These are phyloP conservation scores for Cordyceps pruinosa DNA, from an alignment of 2,329 filamentous ascomycete genomes.

Conservation along the genomic window DNA sequence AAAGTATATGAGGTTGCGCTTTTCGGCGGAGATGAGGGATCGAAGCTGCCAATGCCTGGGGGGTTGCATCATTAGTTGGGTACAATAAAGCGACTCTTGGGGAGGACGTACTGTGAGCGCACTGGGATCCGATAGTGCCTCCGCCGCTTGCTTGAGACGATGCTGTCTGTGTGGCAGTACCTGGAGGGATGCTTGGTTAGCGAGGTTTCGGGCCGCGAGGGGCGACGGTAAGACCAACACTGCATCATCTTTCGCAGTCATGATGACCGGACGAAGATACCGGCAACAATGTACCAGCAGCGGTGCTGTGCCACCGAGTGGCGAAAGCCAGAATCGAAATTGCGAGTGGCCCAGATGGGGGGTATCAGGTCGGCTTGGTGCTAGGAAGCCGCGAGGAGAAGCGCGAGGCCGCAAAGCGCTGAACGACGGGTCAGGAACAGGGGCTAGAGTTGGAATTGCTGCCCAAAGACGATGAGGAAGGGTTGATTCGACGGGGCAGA, in stretches of 20 bases:
- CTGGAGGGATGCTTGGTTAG: conserved; percentile 31
- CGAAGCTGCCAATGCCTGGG: conserved; percentile 79
- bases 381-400: neutral
- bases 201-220: neutral
- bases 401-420: neutral
- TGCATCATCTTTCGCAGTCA: conserved; percentile 12
- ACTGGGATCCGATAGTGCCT: conserved; percentile 64
- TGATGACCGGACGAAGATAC: neutral
- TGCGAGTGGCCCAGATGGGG: conserved; percentile 6
- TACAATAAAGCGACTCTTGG: neutral
- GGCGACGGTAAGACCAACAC: conserved; percentile 1
- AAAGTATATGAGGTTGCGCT: conserved; percentile 75
- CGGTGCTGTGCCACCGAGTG: conserved; percentile 6
- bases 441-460: neutral
- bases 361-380: conserved; percentile 2
- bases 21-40: conserved; percentile 77
- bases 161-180: conserved; percentile 57
- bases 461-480: neutral
- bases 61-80: conserved; percentile 22
- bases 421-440: neutral
- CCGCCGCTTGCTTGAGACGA: conserved; percentile 54
- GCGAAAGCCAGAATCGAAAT: conserved; percentile 7
- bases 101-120: conserved; percentile 50
- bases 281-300: conserved; percentile 3
- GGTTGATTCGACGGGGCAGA: neutral